Base-by-base conservation (phyloP, 2,329 filamentous ascomycete genomes). In the Fusarium sp. region DNA sequence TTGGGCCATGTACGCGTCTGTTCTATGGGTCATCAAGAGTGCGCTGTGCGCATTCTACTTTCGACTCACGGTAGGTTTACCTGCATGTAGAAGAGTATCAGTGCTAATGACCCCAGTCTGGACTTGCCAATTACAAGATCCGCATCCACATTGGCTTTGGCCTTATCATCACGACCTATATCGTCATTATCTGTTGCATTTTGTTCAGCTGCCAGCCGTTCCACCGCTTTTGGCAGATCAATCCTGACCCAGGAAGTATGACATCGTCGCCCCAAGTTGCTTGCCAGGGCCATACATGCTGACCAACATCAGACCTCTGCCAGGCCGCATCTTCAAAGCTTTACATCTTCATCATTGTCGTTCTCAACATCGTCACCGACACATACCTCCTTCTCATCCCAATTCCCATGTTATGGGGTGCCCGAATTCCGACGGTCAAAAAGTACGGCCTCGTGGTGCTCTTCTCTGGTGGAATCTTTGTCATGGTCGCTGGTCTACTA, bases 21-120 rank as follows among this genome's bases (percentile, higher is more conserved):
- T 88, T 1, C 72, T 90, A 1, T 90, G 88, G 88, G 71, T 85
- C 7, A 75, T 90, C 69, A 90, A 90, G 76, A 78, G 82, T 2
- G 88, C 87, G 68, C 85, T 89, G 82, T 83, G 85, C 11, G 81
- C 87, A 37, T 89, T 88, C 73, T 90, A 89, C 76, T 81, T 84
- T 12, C 82, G 88, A 60, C 80, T 90, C 17, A 88, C 86, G 78
- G 79, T 87, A 73, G 20, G 80, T 66, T 17, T 74, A 73, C 75
- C 6, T 15, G 78, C 2, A 0, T 1, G 78, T 79, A 37, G 79
- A 74, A 7, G 66, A 77, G 3, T 60, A 79, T 71, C 6, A 81
- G 77, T 76, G 12, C 68, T 78, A 11, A 70, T 78, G 35, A 78
- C 78, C 78, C 45, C 6, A 77, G 75, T 69, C 74, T n/a, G 73